Base-by-base conservation (phyloP, 306 rosid genomes). In the Castanea mollissima region DNA sequence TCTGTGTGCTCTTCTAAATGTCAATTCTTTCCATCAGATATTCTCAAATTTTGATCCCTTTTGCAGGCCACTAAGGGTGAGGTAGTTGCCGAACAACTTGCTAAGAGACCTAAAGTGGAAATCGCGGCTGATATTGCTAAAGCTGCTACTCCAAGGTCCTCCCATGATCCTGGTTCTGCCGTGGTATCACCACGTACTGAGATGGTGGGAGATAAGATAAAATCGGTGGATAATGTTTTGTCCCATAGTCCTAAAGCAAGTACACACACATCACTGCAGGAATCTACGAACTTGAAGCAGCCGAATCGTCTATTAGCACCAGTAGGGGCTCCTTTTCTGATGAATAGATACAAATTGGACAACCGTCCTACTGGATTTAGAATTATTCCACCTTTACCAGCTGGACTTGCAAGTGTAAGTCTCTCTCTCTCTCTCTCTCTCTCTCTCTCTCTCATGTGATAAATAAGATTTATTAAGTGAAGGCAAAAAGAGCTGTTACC, bases 11-110 rank as follows among this genome's bases (percentile, higher is more conserved):
- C 6, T 6, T 38, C 16, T 55, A 57, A 8, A 64, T 16, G 14
- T 44, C 5, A 9, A 5, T 44, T 35, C 13, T 23, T 74, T 79
- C 57, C 68, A 78, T 75, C 55, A 71, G 73, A 65, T 75, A 52
- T 79, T 74, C 55, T 83, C 63, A 55, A 74, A 65, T 73, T 78
- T 60, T 78, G 67, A 76, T 41, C 60, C 58, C 79, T 49, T 79
- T 80, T 79, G 51, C 94, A 96, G 99, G 83, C 96, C 71, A 78
- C 96, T 5, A 92, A 91, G 87, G 90, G 79, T 11, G 99, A 93
- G 71, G 78, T 76, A 55, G 88, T 81, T 69, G 25, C 85, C 31
- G 98, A 90, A 84, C 91, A 83, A 83, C 86, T 88, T 76, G 82
- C 93, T 74, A 96, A 93, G 90, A 84, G 91, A 83, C 96, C 85